Base-by-base conservation (phyloP, 192 early-diverging fungal genomes). In the Backusella australiensis region DNA sequence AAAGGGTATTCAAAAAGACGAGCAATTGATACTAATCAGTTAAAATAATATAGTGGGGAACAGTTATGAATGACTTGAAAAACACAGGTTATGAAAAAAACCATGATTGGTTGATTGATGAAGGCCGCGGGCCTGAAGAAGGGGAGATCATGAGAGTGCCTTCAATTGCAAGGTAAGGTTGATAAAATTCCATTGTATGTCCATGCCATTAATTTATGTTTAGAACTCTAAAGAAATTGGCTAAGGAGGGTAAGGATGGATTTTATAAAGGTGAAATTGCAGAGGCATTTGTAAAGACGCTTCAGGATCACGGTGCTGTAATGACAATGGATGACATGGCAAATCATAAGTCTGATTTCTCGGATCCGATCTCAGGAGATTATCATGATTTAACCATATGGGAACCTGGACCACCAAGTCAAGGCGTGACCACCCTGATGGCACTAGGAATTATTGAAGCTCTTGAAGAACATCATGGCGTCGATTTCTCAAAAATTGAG, bases 371-470 rank as follows among this genome's bases (percentile, higher is more conserved):
- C 65, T 89, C 86, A 1, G 82, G 88, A 26, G 85, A 86, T 21
- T 95, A 91, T 78, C 80, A 85, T 17, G 87, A 81, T 15, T 46
- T 84, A 35, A 84, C 79, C 4, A 78, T 95, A 4, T 82, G 88
- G 77, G 91, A 95, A 78, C 89, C 88, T 68, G 86, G 91, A 34
- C 94, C 94, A 1, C 93, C 93, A 66, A 90, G 91, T 34, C 88
- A 91, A 74, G 93, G 91, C 8, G 83, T 95, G 23, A 86, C 86
- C 4, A 92, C 93, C 9, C 80, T 94, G 23, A 83, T 93, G 46
- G 90, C 91, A 7, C 77, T 95, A 26, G 90, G 90, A 2, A 89
- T 93, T 34, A 71, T 93, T 6, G 84, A 90, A 23, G 75, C 75
- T 14, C 79, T 93, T 8, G 83, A 93, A 77, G 52, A 78, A 11